These are phyloP conservation scores for Bocquillonia castaneifolia DNA, from an alignment of 441 rosid genomes.

Conservation along the genomic window DNA sequence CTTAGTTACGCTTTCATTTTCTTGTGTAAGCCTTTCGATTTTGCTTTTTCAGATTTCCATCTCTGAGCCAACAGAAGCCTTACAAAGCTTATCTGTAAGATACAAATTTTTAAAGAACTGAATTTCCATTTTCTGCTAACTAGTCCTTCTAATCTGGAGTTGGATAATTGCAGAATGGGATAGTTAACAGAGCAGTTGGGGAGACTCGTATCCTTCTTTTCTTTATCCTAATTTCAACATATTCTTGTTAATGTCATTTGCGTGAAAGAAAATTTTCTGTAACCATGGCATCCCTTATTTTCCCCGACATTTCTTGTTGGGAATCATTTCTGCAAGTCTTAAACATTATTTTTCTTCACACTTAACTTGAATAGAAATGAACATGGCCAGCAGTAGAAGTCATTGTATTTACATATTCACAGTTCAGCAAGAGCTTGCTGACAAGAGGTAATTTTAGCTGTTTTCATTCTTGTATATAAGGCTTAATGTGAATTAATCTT, in stretches of 20 bases:
- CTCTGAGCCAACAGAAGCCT: conserved; percentile 52
- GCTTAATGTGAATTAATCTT: conserved; percentile 11
- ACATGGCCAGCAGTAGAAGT: conserved; percentile 87
- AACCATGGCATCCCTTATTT: neutral
- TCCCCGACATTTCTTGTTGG: neutral
- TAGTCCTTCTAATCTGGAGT: conserved; percentile 26
- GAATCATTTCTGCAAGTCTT: neutral
- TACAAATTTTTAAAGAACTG: conserved; percentile 11
- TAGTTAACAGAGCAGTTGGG: conserved; percentile 76
- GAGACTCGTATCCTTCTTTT: conserved; percentile 77
- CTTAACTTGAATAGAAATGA: conserved; percentile 65
- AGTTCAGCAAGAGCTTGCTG: conserved; percentile 48
- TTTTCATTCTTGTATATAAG: conserved; percentile 6
- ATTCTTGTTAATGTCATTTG: neutral
- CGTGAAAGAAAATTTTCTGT: neutral
- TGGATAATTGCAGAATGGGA: conserved; percentile 55
- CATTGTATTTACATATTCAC: conserved; percentile 73
- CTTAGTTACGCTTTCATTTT: conserved; percentile 10
- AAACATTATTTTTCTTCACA: conserved; percentile 22
- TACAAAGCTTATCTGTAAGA: conserved; percentile 68
- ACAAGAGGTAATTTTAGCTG: conserved; percentile 39
- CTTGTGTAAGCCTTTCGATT: conserved; percentile 8
- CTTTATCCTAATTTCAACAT: neutral
- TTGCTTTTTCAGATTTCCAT: conserved; percentile 42
- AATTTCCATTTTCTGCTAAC: conserved; percentile 13